Percentiles rank a stretch among this genome's conserved stretches.
Conservation (phyloP, 2,329 filamentous ascomycete species). For the Phialophora expanda region DNA sequence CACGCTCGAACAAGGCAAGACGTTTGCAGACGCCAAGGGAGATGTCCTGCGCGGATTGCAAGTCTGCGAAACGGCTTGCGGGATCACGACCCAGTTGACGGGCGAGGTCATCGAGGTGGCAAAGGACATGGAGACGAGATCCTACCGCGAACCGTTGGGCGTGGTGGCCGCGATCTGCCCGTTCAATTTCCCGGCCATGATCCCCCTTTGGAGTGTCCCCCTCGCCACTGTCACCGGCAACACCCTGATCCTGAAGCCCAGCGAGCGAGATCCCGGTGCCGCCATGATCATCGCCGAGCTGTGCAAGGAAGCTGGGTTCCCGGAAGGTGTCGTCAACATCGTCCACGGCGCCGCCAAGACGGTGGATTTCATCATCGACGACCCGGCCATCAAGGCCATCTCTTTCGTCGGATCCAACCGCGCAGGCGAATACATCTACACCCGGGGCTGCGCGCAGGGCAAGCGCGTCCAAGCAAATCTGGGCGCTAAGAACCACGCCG, state of each 20-base stretch:
- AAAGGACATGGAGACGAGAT: conserved; percentile 73
- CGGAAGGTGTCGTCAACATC: conserved; percentile 69
- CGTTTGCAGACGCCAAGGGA: conserved; percentile 69
- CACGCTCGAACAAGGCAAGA: conserved; percentile 72
- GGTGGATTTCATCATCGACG: conserved; percentile 72
- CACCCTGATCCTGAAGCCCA: conserved; percentile 68
- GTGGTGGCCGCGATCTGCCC: conserved; percentile 70
- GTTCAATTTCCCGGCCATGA: conserved; percentile 75
- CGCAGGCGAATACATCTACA: conserved; percentile 72
- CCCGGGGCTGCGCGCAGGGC: conserved; percentile 69
- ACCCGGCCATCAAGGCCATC: conserved; percentile 71
- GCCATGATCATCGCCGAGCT: conserved; percentile 70
- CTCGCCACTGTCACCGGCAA: conserved; percentile 70
- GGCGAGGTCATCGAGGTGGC: conserved; percentile 72
- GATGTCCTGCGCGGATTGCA: conserved; percentile 70
- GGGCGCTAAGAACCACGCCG: conserved; percentile 73
- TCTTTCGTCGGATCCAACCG: conserved; percentile 72
- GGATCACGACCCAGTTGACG: conserved; percentile 68
- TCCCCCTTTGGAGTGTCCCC: conserved; percentile 70
- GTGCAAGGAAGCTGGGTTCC: conserved; percentile 68
- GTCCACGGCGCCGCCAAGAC: conserved; percentile 68
- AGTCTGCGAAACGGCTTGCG: conserved; percentile 70
- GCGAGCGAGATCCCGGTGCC: conserved; percentile 68
- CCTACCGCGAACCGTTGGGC: conserved; percentile 68
- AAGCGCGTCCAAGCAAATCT: conserved; percentile 73